Conservation (phyloP, 495 filamentous ascomycete genomes). For the Beverwykella pulmonaria region DNA sequence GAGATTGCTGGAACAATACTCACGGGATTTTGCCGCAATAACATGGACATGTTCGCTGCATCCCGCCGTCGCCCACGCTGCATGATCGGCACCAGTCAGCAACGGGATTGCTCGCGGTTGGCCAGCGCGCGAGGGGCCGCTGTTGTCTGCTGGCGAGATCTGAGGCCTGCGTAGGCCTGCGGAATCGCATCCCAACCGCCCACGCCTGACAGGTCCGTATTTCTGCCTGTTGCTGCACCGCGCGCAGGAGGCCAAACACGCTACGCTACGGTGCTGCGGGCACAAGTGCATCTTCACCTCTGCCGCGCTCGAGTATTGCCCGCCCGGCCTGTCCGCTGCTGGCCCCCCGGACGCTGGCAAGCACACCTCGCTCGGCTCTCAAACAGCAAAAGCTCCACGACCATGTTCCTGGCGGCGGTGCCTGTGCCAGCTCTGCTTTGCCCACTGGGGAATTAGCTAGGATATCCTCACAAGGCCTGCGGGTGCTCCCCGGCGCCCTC, state of each 20-base stretch:
- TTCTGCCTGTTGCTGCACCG: slow-evolving; percentile 20
- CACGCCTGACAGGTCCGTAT: slow-evolving; percentile 18
- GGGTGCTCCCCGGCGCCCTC: neutral
- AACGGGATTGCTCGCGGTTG: slow-evolving; percentile 25
- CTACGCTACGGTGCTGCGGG: slow-evolving; percentile 13
- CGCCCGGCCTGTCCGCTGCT: neutral
- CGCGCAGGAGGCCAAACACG: slow-evolving; percentile 30
- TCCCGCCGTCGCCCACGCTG: slow-evolving; percentile 29
- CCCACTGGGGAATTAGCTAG: slow-evolving; percentile 20
- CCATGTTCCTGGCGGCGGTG: slow-evolving; percentile 33
- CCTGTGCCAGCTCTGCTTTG: slow-evolving; percentile 18
- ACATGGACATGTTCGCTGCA: slow-evolving; percentile 29
- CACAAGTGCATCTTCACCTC: neutral
- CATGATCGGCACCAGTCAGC: slow-evolving; percentile 35
- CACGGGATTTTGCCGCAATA: slow-evolving; percentile 38
- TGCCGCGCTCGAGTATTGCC: neutral
- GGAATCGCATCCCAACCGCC: slow-evolving; percentile 9
- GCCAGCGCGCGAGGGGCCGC: slow-evolving; percentile 15
- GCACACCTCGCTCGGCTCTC: slow-evolving; percentile 30
- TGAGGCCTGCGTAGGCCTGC: neutral
- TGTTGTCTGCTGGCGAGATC: slow-evolving; percentile 24
- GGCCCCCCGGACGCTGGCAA: slow-evolving; percentile 4
- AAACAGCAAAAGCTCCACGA: slow-evolving; percentile 35
- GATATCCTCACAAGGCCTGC: slow-evolving; percentile 1
- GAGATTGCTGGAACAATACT: slow-evolving; percentile 29